Conservation (phyloP, 306 rosid species). For the Sindora glabra region DNA sequence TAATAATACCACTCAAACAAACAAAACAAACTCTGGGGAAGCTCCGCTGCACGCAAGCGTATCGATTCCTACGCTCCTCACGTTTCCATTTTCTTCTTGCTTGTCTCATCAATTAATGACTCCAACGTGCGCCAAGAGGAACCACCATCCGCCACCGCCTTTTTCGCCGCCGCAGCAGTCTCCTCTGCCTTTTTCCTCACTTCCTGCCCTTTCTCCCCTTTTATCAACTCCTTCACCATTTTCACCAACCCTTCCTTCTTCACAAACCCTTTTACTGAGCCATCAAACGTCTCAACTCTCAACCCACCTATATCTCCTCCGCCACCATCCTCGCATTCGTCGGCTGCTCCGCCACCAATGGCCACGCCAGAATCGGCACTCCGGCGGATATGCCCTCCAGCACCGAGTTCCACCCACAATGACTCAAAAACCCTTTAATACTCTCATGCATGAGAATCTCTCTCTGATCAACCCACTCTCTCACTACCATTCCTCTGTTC, state of each 20-base stretch:
- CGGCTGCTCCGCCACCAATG: slow-evolving; percentile 37
- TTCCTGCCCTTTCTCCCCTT: slow-evolving; percentile 21
- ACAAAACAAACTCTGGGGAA: too few relatives aligned
- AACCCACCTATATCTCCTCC: slow-evolving; percentile 38
- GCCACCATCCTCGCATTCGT: slow-evolving; percentile 34
- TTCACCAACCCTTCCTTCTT: slow-evolving; percentile 24
- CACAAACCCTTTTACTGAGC: slow-evolving; percentile 27
- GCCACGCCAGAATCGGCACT: slow-evolving; percentile 42
- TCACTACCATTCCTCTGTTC: slow-evolving; percentile 33
- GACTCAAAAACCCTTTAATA: slow-evolving; percentile 42
- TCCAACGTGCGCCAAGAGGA: slow-evolving; percentile 23
- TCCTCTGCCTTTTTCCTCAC: slow-evolving; percentile 26
- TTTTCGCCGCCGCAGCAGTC: slow-evolving; percentile 19
- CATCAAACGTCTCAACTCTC: slow-evolving; percentile 21
- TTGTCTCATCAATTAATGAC: slow-evolving; percentile 4
- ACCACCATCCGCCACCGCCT: slow-evolving; percentile 30
- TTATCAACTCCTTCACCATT: slow-evolving; percentile 35
- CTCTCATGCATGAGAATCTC: slow-evolving; percentile 27
- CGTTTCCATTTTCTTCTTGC: not conserved
- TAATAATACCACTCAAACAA: too few relatives aligned
- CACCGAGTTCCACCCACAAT: too few relatives aligned
- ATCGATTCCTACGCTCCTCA: too few relatives aligned
- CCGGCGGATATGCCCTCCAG: slow-evolving; percentile 33
- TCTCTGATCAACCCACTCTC: slow-evolving; percentile 41
- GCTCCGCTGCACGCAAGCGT: too few relatives aligned